Conservation (phyloP, 331 rosid genomes). For the Pyracantha coccinea region DNA sequence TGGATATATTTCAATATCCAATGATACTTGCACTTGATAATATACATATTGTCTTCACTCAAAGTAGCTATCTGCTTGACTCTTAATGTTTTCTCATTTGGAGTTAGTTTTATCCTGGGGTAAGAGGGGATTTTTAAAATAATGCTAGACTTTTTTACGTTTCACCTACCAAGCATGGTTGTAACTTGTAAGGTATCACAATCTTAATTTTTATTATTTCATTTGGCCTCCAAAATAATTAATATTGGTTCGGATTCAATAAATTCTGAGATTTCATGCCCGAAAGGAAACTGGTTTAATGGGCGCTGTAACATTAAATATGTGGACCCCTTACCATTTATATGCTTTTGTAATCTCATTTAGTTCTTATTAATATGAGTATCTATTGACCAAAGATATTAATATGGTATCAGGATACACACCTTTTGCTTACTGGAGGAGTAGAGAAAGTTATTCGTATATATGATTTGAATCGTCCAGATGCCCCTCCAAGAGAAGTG, state of each 20-base stretch:
- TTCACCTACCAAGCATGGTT: neutral
- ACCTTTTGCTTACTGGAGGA: constrained; percentile 90
- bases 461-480: constrained; percentile 89
- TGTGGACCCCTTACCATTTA: neutral
- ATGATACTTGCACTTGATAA: neutral
- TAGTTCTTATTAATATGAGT: neutral
- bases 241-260: neutral
- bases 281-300: neutral
- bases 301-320: neutral
- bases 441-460: constrained; percentile 85
- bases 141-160: neutral
- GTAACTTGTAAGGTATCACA: too few species aligned
- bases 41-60: neutral
- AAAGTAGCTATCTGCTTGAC: neutral
- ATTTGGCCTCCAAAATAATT: neutral
- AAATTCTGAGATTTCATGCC: too few species aligned
- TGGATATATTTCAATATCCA: neutral
- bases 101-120: too few species aligned
- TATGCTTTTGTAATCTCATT: neutral
- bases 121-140: neutral
- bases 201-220: neutral
- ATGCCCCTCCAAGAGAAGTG: constrained; percentile 92
- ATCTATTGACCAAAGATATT: too few species aligned
- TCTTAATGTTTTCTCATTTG: neutral
- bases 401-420: constrained; percentile 66